Evolutionary conservation across 495 filamentous ascomycete genomes (phyloP), one percentile per base, ranked within the genome.

Genomic region (Parachaetomium inaequale): DNA sequence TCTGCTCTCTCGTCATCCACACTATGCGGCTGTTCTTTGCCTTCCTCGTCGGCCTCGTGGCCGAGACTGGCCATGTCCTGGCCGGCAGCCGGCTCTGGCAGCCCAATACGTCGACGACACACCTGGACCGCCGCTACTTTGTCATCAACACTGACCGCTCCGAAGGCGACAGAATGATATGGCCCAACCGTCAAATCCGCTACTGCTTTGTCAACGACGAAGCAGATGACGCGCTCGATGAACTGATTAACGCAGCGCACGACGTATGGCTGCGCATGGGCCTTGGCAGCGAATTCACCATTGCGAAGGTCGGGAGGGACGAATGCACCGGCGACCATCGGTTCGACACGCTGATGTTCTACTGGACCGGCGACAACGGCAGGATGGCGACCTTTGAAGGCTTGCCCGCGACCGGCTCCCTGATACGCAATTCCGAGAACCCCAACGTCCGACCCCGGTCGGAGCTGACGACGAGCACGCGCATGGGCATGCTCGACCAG

Each of bases 141-240:
- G 28, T 38, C 17, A 42, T 63, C 43, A 38, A 59, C 21, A 23
- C 28, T 5, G 49, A 52, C 5, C 61, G 42, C 2, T 40, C 36
- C 12, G 36, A 46, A 19, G 7, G 19, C 5, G 36, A 40, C 26
- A 3, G n/a, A 11, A 43, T 21, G 38, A 7, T n/a, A 10, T 63
- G 61, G 61, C 61, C 55, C n/a, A 46, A 63, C 23, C 46, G 29
- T 1, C 36, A 36, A 25, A 59, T 64, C 38, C 21, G 55, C 47
- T 64, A 64, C 55, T 64, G 62, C 42, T 64, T 64, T 23, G 50
- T 54, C 15, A 59, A n/a, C 7, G 12, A 21, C 19, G 62, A 53
- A 3, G 42, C 40, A 14, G 29, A 43, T 1, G 21, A 32, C 6
- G 52, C 23, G 14, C 38, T 64, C 25, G 5, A 17, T 5, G 34